phyloP scores from a whole-genome alignment of 352 stramenopile genomes.

The Thalassiosira mediterranea region DNA sequence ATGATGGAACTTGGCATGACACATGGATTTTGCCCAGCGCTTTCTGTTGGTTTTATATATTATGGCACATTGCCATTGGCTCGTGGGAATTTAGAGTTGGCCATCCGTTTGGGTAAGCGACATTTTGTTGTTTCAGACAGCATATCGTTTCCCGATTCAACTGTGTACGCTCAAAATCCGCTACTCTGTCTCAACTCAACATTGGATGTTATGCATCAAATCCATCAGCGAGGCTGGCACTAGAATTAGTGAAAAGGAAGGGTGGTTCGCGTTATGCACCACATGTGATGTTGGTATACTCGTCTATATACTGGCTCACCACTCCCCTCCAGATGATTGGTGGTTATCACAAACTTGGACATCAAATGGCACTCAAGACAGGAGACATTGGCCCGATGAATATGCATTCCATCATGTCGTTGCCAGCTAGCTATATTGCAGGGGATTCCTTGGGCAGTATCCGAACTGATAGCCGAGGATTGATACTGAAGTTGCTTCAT shows the following conservation, averaged over 20 bases:
- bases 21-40: not conserved
- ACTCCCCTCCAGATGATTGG: not conserved
- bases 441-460: no score
- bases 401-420: not conserved
- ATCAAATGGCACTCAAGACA: not conserved
- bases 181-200: not conserved
- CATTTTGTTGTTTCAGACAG: no score
- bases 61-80: not conserved
- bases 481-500: no score
- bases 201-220: conserved; percentile 1
- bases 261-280: conserved; percentile 6
- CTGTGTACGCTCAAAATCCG: not conserved
- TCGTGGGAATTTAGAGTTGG: no score
- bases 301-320: not conserved
- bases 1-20: not conserved
- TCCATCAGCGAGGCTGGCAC: conserved; percentile 14
- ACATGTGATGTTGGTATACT: no score
- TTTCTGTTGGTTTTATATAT: not conserved
- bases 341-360: not conserved
- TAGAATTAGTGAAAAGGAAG: conserved; percentile 16
- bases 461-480: no score
- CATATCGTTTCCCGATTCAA: no score
- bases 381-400: not conserved
- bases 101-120: not conserved
- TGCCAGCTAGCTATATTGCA: no score